These are phyloP conservation scores for Leccinum longicurvipes DNA, from an alignment of 768 basidiomycete species.

Conservation along the genomic window DNA sequence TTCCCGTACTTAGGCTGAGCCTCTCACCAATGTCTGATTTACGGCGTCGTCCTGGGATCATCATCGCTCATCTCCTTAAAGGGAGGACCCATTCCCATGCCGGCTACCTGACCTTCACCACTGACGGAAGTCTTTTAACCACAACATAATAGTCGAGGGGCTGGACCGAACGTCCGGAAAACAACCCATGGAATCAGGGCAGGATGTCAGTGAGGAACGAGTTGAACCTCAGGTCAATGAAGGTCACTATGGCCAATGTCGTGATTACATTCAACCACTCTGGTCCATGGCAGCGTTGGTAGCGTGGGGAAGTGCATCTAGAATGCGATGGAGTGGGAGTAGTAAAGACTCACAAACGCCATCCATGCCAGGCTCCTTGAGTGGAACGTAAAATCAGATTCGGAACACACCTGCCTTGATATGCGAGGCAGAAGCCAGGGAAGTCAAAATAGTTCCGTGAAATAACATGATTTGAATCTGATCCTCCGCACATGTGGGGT, in stretches of 20 bases:
- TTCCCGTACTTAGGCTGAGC: conserved; percentile 1
- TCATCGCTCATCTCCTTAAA: conserved; percentile 4
- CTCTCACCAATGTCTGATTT: conserved; percentile 9
- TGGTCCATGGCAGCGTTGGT: not conserved
- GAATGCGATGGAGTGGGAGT: conserved; percentile 3
- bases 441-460: conserved; percentile 12
- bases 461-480: conserved; percentile 19
- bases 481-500: conserved; percentile 31
- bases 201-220: not conserved
- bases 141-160: conserved; percentile 4
- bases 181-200: conserved; percentile 20
- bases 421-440: conserved; percentile 26
- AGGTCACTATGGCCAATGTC: not conserved
- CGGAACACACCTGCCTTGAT: conserved; percentile 19
- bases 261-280: not conserved
- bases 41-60: conserved; percentile 10
- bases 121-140: not conserved
- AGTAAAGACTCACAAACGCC: conserved; percentile 13
- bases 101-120: not conserved
- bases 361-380: conserved; percentile 10
- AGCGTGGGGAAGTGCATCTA: not conserved
- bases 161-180: conserved; percentile 6
- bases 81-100: conserved; percentile 13
- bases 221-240: not conserved
- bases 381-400: conserved; percentile 18